Conservation (phyloP, 2,329 filamentous ascomycete species). For the Aspergillus hortae region DNA sequence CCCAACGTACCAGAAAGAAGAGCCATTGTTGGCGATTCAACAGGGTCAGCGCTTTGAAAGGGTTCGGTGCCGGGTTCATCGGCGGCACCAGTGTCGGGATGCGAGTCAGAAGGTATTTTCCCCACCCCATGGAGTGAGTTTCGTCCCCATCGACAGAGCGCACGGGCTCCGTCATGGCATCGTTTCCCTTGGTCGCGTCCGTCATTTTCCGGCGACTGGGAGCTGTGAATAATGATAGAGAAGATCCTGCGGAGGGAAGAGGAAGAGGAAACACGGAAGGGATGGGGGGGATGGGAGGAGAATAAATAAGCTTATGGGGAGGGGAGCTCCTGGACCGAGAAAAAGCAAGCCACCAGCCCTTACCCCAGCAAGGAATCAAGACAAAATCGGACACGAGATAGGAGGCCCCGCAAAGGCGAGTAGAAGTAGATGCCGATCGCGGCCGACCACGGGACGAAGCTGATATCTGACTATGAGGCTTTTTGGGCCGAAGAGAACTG, state of each 20-base stretch:
- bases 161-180: not conserved
- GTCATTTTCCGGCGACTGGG: not conserved
- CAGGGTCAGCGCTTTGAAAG: conserved; percentile 48
- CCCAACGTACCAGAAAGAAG: conserved; percentile 47
- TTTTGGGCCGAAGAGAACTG: no score
- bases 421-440: not conserved
- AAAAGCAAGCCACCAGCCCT: not conserved
- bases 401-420: not conserved
- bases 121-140: conserved; percentile 12
- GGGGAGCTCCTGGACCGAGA: not conserved
- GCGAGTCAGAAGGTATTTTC: conserved; percentile 52
- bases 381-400: not conserved
- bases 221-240: not conserved
- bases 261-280: not conserved
- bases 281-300: not conserved
- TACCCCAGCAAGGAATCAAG: not conserved
- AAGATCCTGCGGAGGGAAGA: not conserved
- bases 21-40: conserved; percentile 57
- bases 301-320: not conserved
- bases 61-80: conserved; percentile 53
- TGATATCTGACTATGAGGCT: no score
- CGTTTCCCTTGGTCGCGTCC: not conserved
- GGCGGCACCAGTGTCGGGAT: conserved; percentile 54
- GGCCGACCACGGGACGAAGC: not conserved
- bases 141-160: not conserved